Conservation (phyloP, 768 basidiomycete genomes). For the Cystofilobasidium bisporidii region DNA sequence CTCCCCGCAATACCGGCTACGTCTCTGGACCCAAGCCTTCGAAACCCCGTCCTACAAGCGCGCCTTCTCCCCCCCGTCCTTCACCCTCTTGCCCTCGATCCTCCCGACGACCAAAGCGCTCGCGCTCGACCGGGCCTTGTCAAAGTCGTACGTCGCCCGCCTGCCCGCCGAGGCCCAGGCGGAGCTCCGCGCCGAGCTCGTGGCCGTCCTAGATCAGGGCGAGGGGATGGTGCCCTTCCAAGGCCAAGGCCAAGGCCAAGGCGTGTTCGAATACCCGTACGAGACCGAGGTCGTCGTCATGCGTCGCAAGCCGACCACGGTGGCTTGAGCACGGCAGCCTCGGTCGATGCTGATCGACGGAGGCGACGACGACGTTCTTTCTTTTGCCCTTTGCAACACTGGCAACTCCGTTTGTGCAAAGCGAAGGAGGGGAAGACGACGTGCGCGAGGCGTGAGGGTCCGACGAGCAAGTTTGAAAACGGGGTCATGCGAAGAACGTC, state of each 20-base stretch:
- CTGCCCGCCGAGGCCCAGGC: background rate
- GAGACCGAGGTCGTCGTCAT: constrained; percentile 3
- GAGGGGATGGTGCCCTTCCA: background rate
- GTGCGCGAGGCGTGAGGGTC: too few species aligned
- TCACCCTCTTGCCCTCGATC: background rate
- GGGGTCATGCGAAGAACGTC: too few species aligned
- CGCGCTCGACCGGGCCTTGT: background rate
- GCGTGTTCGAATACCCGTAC: background rate
- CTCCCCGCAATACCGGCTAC: constrained; percentile 1
- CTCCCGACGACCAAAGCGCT: background rate
- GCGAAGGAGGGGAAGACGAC: too few species aligned
- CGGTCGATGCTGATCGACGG: too few species aligned
- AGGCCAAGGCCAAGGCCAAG: background rate
- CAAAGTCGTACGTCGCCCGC: background rate
- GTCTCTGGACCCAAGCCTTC: background rate
- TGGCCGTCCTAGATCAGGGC: background rate
- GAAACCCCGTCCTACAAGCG: background rate
- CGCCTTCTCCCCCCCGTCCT: background rate
- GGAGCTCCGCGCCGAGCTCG: background rate
- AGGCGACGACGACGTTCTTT: too few species aligned
- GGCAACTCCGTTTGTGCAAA: too few species aligned
- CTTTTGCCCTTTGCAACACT: too few species aligned
- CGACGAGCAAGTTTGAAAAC: too few species aligned
- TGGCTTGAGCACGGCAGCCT: too few species aligned
- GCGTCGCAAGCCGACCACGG: background rate